Conservation (phyloP, 345 rosid genomes). For the Sisymbrium altissimum region DNA sequence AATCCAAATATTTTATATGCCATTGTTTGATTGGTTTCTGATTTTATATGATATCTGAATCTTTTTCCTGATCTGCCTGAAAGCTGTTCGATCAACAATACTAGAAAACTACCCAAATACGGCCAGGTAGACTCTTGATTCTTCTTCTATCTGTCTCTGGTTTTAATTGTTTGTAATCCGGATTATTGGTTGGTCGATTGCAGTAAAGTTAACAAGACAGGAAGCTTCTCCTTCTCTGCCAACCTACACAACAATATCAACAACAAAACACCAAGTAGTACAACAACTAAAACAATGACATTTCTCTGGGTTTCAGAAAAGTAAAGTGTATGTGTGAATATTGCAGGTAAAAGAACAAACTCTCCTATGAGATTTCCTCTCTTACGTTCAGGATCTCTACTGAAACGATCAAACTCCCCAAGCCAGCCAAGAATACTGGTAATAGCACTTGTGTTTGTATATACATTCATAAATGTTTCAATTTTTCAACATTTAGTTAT, state of each 20-base stretch:
- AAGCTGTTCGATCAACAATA: constrained; percentile 45
- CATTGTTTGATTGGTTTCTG: neutral
- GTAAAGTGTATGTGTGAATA: neutral
- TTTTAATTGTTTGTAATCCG: neutral
- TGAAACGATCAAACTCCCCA: constrained; percentile 54
- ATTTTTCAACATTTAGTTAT: constrained; percentile 27
- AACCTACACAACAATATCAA: constrained; percentile 28
- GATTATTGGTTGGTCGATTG: constrained; percentile 34
- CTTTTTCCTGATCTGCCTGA: neutral
- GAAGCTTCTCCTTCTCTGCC: constrained; percentile 38
- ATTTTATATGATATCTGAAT: constrained; percentile 9
- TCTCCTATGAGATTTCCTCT: constrained; percentile 56
- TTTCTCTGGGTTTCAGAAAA: neutral
- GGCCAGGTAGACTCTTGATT: constrained; percentile 37
- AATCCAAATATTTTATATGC: neutral
- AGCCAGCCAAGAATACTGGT: constrained; percentile 40
- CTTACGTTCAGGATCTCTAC: constrained; percentile 44
- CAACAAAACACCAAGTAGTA: constrained; percentile 40
- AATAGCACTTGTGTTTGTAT: neutral
- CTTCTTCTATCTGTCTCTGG: neutral
- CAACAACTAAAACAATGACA: constrained; percentile 2
- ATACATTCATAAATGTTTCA: neutral
- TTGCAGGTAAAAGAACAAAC: constrained; percentile 45
- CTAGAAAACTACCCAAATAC: constrained; percentile 37
- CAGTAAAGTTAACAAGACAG: constrained; percentile 37